Conservation (phyloP, 78 protist species). For the Planoprotostelium fungivorum region DNA sequence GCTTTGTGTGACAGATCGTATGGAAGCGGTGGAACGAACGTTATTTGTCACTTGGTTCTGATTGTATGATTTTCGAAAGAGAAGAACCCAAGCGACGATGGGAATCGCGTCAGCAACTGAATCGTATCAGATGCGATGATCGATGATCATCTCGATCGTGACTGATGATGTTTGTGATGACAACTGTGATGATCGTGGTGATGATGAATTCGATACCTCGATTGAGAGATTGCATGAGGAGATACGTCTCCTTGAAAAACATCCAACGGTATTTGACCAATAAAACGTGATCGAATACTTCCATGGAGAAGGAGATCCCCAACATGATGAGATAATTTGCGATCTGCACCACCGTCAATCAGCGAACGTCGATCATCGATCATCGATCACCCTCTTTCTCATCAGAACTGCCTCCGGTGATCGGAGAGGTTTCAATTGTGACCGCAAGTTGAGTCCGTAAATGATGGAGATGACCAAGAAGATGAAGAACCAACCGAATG, state of each 20-base stretch:
- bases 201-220: background rate
- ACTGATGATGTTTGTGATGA: too few relatives aligned
- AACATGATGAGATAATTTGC: too few relatives aligned
- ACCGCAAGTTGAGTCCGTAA: background rate
- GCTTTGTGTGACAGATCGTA: too few relatives aligned
- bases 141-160: too few relatives aligned
- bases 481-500: background rate
- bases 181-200: too few relatives aligned
- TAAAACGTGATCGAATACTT: background rate
- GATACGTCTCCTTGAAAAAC: background rate
- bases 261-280: background rate
- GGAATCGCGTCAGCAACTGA: background rate
- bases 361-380: background rate
- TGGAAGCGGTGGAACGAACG: too few relatives aligned
- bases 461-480: background rate
- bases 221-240: background rate
- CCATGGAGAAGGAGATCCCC: too few relatives aligned
- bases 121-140: too few relatives aligned
- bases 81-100: background rate
- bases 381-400: background rate
- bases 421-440: background rate
- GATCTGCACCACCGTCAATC: background rate
- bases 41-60: too few relatives aligned
- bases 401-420: background rate
- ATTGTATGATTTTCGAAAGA: too few relatives aligned